Base-by-base conservation (phyloP, 352 stramenopile genomes). In the Chrysophaeum taylorii region DNA sequence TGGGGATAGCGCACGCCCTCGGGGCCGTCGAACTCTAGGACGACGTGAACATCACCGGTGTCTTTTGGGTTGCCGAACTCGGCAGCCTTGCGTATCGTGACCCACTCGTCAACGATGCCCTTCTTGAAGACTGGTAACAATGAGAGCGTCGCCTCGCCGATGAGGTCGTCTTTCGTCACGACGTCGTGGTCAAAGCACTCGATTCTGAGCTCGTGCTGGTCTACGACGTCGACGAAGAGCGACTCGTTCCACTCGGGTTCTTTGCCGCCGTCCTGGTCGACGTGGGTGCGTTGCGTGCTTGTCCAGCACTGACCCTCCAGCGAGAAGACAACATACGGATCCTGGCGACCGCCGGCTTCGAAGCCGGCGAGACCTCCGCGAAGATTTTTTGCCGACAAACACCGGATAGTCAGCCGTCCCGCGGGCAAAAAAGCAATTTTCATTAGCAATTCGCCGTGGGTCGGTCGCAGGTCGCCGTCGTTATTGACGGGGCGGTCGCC, bases 171-270 rank as follows among this genome's bases (percentile, higher is more conserved):
- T 48, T 87, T 80, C 25, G 62, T 48, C 39, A 96, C 76, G n/a
- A 82, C 81, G 73, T 96, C 89, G 66, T 94, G 86, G 67, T 96
- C 90, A 82, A 86, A 94, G 68, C 89, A 82, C 67, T 96, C 87
- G 29, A 97, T 78, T 31, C 83, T 68, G 64, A 97, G 79, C 61
- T 86, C 89, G 75, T 90, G 93, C 73, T 96, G 89, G 70, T 96
- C 91, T 2, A 97, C 92, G 52, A 97, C 78, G 39, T 93, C 81
- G 68, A 97, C 90, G n/a, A 41, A 53, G 53, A 95, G 87, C 15
- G 70, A 42, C 64, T 95, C 80, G 64, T 90, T 78, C 90, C 90
- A 96, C 71, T 89, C 75, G 23, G 86, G 88, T 27, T 90, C 85
- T 16, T 78, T 80, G 0, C 88, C 86, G 39, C 85, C 85, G 71